Percentiles rank a stretch among this genome's conserved stretches.
These are phyloP conservation scores for Phycomyces blakesleeanus DNA, from an alignment of 192 early-diverging fungal genomes.

Conservation along the genomic window DNA sequence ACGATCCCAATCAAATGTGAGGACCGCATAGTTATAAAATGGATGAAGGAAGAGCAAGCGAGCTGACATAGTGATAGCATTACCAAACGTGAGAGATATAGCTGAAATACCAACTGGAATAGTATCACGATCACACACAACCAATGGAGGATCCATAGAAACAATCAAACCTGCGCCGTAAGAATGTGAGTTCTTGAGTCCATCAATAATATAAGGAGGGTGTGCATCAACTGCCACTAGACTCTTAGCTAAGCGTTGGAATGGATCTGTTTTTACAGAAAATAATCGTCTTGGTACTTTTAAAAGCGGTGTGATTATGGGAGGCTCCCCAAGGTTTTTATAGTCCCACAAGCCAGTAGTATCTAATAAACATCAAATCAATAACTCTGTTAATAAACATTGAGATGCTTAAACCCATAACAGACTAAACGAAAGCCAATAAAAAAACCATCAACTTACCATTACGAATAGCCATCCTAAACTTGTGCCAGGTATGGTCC, in stretches of 20 bases:
- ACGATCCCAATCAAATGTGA: conserved; percentile 70
- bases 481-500: conserved; percentile 80
- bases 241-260: conserved; percentile 8
- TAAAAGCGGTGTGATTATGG: background rate
- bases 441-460: conserved; percentile 33
- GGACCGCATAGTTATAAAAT: conserved; percentile 79
- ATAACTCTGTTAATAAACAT: background rate
- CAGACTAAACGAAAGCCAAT: too few species aligned
- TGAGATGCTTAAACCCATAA: too few species aligned
- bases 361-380: conserved; percentile 34
- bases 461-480: conserved; percentile 74
- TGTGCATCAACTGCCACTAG: conserved; percentile 75
- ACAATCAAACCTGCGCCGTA: conserved; percentile 76
- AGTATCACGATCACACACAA: conserved; percentile 76
- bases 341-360: conserved; percentile 78
- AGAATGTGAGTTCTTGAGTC: conserved; percentile 57
- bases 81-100: conserved; percentile 74
- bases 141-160: conserved; percentile 71
- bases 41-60: conserved; percentile 81
- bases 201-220: conserved; percentile 74
- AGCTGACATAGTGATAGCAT: conserved; percentile 77
- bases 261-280: background rate
- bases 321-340: conserved; percentile 42
- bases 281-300: background rate
- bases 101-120: conserved; percentile 74